Evolutionary conservation across 2,329 filamentous ascomycete species (phyloP).

Genomic region (Ascochyta lentis): DNA sequence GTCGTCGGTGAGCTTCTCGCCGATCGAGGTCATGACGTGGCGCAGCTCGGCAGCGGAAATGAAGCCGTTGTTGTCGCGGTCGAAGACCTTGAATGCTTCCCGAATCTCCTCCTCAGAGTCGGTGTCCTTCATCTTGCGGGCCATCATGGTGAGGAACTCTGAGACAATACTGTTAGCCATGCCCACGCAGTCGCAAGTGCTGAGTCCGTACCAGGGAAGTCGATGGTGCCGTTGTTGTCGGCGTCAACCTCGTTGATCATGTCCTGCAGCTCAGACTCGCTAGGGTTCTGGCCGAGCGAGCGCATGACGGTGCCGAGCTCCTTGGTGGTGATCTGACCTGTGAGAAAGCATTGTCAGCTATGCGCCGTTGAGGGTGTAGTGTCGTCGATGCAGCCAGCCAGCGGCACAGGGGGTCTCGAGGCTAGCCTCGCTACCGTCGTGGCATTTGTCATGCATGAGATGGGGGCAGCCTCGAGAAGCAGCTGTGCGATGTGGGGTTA

Average conservation of each 20-base stretch:
- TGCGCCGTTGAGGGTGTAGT: constrained; percentile 9
- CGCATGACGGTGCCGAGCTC: constrained; percentile 70
- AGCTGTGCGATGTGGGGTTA: neutral
- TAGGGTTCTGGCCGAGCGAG: constrained; percentile 68
- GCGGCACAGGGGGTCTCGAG: neutral
- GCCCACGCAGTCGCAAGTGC: neutral
- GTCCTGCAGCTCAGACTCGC: constrained; percentile 68
- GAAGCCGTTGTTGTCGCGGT: constrained; percentile 70
- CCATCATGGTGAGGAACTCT: constrained; percentile 73
- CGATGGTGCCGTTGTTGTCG: constrained; percentile 70
- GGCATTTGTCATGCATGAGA: constrained; percentile 11
- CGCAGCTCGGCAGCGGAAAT: constrained; percentile 68
- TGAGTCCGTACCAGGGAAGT: constrained; percentile 61
- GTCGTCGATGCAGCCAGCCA: constrained; percentile 10
- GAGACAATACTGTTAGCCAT: constrained; percentile 14
- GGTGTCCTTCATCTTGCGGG: constrained; percentile 66
- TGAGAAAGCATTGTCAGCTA: constrained; percentile 32
- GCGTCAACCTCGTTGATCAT: constrained; percentile 72
- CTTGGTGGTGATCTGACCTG: constrained; percentile 69
- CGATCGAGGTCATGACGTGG: constrained; percentile 69
- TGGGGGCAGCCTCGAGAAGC: neutral
- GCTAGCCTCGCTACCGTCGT: constrained; percentile 4
- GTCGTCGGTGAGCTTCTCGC: constrained; percentile 67
- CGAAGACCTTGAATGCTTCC: constrained; percentile 71
- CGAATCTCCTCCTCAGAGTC: constrained; percentile 70